Percentiles rank a stretch among this genome's conserved stretches.
phyloP scores from a whole-genome alignment of 2,329 filamentous ascomycete species.

The Aspergillus felis region DNA sequence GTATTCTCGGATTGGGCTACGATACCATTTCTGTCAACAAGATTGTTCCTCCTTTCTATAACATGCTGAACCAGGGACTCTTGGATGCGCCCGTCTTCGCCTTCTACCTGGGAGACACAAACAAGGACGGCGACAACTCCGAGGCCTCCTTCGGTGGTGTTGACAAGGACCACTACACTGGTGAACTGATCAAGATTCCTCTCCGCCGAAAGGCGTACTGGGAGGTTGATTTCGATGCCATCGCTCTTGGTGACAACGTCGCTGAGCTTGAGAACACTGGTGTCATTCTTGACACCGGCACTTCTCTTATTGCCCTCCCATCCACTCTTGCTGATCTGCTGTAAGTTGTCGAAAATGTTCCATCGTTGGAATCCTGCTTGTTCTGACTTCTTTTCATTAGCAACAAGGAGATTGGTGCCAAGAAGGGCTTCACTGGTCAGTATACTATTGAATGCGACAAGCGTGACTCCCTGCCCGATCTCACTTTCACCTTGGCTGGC shows the following conservation, averaged over 20 bases:
- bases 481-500: conserved; percentile 85
- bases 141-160: conserved; percentile 88
- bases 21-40: conserved; percentile 96
- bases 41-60: conserved; percentile 94
- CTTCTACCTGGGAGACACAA: conserved; percentile 84
- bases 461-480: conserved; percentile 78
- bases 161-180: conserved; percentile 74
- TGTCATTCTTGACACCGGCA: conserved; percentile 96
- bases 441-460: conserved; percentile 89
- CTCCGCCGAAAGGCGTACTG: conserved; percentile 98
- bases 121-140: conserved; percentile 68
- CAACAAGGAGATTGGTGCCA: conserved; percentile 95
- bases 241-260: conserved; percentile 79
- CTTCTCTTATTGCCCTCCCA: conserved; percentile 93
- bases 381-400: conserved; percentile 28
- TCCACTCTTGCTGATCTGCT: conserved; percentile 88
- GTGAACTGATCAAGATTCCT: conserved; percentile 88
- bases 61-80: conserved; percentile 84
- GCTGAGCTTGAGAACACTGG: conserved; percentile 92
- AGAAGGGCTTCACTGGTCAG: conserved; percentile 96
- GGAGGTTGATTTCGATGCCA: conserved; percentile 94
- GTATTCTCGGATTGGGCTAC: conserved; percentile 90
- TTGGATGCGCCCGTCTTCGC: conserved; percentile 91
- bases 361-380: not conserved
- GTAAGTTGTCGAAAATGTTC: conserved; percentile 36